Evolutionary conservation across 2,329 filamentous ascomycete species (phyloP).

Genomic region (Fusarium solani-melongenae): DNA sequence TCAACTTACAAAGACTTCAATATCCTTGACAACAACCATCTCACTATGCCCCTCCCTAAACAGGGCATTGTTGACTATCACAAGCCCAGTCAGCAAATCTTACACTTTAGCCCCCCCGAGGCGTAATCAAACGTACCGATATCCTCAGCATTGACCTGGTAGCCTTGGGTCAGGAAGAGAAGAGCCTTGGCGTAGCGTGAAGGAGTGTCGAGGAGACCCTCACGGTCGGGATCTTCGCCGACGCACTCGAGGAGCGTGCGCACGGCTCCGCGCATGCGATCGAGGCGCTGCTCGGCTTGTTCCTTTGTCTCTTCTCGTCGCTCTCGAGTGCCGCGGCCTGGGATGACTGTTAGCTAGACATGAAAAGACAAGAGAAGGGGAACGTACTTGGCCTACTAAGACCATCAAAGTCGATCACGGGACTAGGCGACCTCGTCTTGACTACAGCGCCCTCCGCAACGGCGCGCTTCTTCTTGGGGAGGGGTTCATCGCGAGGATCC

Average conservation of each 20-base stretch:
- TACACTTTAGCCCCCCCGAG: neutral
- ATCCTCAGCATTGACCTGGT: conserved; percentile 92
- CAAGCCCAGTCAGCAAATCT: neutral
- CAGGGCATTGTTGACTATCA: conserved; percentile 80
- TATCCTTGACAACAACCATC: conserved; percentile 97
- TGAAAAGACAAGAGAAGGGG: neutral
- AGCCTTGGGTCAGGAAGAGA: conserved; percentile 95
- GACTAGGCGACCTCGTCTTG: conserved; percentile 55
- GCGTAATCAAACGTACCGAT: conserved; percentile 61
- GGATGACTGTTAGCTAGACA: neutral
- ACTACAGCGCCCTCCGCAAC: conserved; percentile 26
- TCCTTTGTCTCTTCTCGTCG: conserved; percentile 66
- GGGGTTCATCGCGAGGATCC: conserved; percentile 67
- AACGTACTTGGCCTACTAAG: conserved; percentile 67
- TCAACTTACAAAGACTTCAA: conserved; percentile 74
- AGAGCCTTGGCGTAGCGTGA: conserved; percentile 94
- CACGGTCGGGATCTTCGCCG: conserved; percentile 74
- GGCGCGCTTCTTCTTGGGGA: conserved; percentile 53
- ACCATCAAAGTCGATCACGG: conserved; percentile 71
- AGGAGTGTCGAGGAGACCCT: conserved; percentile 75
- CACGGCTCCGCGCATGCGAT: conserved; percentile 71
- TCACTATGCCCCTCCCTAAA: conserved; percentile 98
- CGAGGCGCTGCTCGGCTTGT: conserved; percentile 60
- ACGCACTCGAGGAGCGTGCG: conserved; percentile 75
- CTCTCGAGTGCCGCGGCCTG: conserved; percentile 73